These are phyloP conservation scores for Geum urbanum DNA, from an alignment of 306 rosid species.

Conservation along the genomic window DNA sequence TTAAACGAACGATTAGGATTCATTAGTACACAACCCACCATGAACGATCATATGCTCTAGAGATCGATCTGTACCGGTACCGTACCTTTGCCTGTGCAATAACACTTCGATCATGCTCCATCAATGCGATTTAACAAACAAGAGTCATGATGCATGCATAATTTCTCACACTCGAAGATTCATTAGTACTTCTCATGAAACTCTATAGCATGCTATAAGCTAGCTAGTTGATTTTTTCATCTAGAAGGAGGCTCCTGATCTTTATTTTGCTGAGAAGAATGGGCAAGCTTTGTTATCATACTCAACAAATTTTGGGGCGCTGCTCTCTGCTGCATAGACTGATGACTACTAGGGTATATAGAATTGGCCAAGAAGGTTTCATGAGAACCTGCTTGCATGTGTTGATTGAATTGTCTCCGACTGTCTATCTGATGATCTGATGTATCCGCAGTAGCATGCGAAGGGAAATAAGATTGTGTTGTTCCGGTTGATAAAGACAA, in stretches of 20 bases:
- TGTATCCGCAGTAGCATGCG: slow-evolving; percentile 15
- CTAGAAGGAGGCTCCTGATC: slow-evolving; percentile 38
- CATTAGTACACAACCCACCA: background rate
- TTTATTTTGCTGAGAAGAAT: slow-evolving; percentile 35
- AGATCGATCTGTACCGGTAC: slow-evolving; percentile 1
- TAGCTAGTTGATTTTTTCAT: slow-evolving; percentile 22
- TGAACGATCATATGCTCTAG: background rate
- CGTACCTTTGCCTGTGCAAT: slow-evolving; percentile 7
- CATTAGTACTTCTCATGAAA: background rate
- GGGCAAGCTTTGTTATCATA: slow-evolving; percentile 39
- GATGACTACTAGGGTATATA: slow-evolving; percentile 40
- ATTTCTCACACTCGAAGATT: slow-evolving; percentile 11
- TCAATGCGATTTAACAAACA: background rate
- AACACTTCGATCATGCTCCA: background rate
- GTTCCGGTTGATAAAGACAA: slow-evolving; percentile 51
- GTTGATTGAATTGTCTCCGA: slow-evolving; percentile 49
- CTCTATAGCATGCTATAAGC: background rate
- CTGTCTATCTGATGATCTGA: slow-evolving; percentile 45
- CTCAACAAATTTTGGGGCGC: slow-evolving; percentile 46
- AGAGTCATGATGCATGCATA: background rate
- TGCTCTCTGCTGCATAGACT: slow-evolving; percentile 29
- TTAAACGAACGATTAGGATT: background rate
- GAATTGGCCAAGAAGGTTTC: slow-evolving; percentile 26
- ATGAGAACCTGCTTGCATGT: slow-evolving; percentile 33
- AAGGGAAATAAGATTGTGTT: slow-evolving; percentile 36